A percentile compares a stretch with the other conserved stretches of the same genome.
phyloP scores from a whole-genome alignment of 768 basidiomycete species.

The Cyathus striatus region DNA sequence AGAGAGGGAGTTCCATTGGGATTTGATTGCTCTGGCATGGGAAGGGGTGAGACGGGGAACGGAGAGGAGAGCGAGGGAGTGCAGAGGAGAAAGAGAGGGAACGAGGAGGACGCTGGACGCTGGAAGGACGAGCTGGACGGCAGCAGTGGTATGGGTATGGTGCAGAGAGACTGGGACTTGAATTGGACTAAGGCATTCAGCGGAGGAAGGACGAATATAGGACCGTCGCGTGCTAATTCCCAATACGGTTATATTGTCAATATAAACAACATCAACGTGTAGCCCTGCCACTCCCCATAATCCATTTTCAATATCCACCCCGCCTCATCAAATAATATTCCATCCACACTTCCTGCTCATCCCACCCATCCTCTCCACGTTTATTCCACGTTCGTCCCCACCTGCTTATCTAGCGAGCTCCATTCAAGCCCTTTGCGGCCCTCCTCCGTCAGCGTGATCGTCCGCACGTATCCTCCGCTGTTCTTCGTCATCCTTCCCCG shows the following conservation, averaged over 20 bases:
- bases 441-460: constrained; percentile 31
- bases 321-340: not conserved
- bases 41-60: not conserved
- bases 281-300: constrained; percentile 13
- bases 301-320: not conserved
- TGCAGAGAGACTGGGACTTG: not conserved
- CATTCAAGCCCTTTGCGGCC: constrained; percentile 25
- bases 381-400: constrained; percentile 10
- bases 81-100: not conserved
- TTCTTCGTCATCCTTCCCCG: constrained; percentile 51
- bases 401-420: constrained; percentile 13
- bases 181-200: constrained; percentile 3
- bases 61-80: not conserved
- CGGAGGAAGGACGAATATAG: constrained; percentile 20
- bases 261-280: constrained; percentile 21
- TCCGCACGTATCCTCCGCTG: constrained; percentile 45
- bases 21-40: not conserved
- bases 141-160: not conserved
- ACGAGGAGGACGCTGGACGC: not conserved
- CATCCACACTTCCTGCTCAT: constrained; percentile 17
- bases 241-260: constrained; percentile 36
- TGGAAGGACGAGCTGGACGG: not conserved
- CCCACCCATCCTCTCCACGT: constrained; percentile 9
- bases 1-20: constrained; percentile 1
- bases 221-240: constrained; percentile 23